A percentile compares a stretch with the other conserved stretches of the same genome.
Evolutionary conservation across 2,329 filamentous ascomycete species (phyloP).

Genomic region (Ambrosiella xylebori): DNA sequence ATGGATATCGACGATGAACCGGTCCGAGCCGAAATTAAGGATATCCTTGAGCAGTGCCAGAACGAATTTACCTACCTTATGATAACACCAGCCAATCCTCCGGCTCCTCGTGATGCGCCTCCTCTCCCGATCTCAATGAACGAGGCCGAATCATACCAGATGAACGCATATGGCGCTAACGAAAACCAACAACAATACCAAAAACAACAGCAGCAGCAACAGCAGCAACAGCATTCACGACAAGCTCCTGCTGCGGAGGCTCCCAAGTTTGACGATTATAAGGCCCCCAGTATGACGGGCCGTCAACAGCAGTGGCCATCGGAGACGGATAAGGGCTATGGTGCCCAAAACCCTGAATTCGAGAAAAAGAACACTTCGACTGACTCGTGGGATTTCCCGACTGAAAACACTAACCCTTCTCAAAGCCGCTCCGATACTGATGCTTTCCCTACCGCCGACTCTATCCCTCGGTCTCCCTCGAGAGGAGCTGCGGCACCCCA

Average conservation of each 20-base stretch:
- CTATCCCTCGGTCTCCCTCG: constrained; percentile 63
- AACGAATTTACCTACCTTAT: constrained; percentile 51
- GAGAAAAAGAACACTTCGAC: constrained; percentile 27
- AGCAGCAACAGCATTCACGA: constrained; percentile 18
- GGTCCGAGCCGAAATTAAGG: constrained; percentile 36
- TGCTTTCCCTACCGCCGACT: constrained; percentile 67
- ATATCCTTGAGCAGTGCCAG: constrained; percentile 47
- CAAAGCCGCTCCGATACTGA: constrained; percentile 62
- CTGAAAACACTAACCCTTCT: constrained; percentile 44
- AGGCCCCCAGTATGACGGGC: background rate
- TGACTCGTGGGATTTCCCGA: constrained; percentile 89
- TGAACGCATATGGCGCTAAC: constrained; percentile 20
- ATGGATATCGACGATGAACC: constrained; percentile 29
- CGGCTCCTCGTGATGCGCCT: constrained; percentile 45
- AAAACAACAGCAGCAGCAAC: constrained; percentile 32
- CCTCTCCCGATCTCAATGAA: constrained; percentile 25
- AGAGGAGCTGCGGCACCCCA: constrained; percentile 43
- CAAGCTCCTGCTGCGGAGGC: background rate
- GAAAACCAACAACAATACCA: background rate
- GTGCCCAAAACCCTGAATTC: background rate
- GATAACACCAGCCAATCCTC: constrained; percentile 48
- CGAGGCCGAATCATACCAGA: constrained; percentile 27
- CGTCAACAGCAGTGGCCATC: background rate
- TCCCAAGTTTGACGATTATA: constrained; percentile 15
- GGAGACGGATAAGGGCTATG: background rate